A percentile compares a stretch with the other conserved stretches of the same genome.
Conservation (phyloP, 768 basidiomycete species). For the Lactarius trivialis region DNA sequence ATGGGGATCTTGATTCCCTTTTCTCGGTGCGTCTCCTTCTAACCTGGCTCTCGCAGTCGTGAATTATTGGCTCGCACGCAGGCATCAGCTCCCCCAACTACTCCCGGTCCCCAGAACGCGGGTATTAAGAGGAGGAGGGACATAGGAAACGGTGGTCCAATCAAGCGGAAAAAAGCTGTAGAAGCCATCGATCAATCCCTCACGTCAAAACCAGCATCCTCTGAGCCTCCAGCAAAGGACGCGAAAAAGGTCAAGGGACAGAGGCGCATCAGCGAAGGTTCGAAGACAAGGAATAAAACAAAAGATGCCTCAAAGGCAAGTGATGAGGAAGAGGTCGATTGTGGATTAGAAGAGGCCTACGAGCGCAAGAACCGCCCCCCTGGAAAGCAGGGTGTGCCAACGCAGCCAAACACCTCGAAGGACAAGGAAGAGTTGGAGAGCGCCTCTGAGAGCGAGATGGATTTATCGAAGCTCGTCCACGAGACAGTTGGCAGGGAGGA, state of each 20-base stretch:
- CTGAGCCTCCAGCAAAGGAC: slow-evolving; percentile 13
- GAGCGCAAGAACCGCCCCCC: slow-evolving; percentile 14
- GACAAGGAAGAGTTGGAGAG: slow-evolving; percentile 20
- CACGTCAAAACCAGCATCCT: background rate
- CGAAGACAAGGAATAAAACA: slow-evolving; percentile 10
- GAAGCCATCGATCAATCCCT: slow-evolving; percentile 19
- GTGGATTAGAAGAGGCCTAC: slow-evolving; percentile 34
- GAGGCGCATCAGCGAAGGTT: slow-evolving; percentile 24
- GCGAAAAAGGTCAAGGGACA: slow-evolving; percentile 26
- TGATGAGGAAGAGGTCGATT: slow-evolving; percentile 30
- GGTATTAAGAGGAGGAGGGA: slow-evolving; percentile 6
- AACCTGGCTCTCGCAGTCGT: background rate
- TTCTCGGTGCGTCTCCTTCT: slow-evolving; percentile 43
- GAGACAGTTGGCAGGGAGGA: slow-evolving; percentile 42
- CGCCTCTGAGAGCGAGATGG: slow-evolving; percentile 33
- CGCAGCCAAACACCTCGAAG: slow-evolving; percentile 20
- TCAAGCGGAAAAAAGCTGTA: slow-evolving; percentile 15
- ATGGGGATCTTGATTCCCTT: slow-evolving; percentile 56
- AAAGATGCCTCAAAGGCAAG: slow-evolving; percentile 12
- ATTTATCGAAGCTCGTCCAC: slow-evolving; percentile 47
- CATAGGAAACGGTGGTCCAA: slow-evolving; percentile 3
- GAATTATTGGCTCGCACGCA: background rate
- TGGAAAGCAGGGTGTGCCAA: slow-evolving; percentile 13
- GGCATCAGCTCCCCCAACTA: slow-evolving; percentile 8
- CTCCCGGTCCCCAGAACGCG: slow-evolving; percentile 7